Base-by-base conservation (phyloP, 164 flowering plant genomes). In the Annona squamosa region DNA sequence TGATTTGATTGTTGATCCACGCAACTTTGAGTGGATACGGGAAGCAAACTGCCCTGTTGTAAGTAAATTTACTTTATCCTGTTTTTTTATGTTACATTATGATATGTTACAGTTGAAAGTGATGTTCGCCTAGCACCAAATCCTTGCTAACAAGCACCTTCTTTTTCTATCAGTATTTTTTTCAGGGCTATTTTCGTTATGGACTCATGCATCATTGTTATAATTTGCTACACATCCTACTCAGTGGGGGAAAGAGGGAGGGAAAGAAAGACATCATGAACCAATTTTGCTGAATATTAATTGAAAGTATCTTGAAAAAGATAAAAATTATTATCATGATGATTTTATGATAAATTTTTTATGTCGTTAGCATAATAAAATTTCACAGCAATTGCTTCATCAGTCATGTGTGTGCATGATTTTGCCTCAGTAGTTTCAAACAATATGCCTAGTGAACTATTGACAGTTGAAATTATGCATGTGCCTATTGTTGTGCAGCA, bases 1-100 rank as follows among this genome's bases (percentile, higher is more conserved):
- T 89, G 99, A 95, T 80, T 82, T 95, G 79, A 86, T 95, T 78
- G 99, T 95, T 75, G 99, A 95, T 85, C 99, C 99, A 17, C 94
- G 99, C 59, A 95, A 95, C 78, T 83, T 93, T 65, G 98, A 95
- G 81, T 95, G 98, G 99, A 80, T 95, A 89, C 87, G 99, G 77
- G 96, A 91, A 79, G 94, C 97, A 56, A 89, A 90, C 74, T 95
- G 98, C 73, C 99, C 99, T 73, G 84, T 95, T 77, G 99, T 95
- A 85, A 92, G 96, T 85, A 41, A 63, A 52, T 7, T 4, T 48
- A 4, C 52, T 67, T 61, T 72, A 42, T 48, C 52, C 3, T 44
- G 41, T 72, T 42, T 68, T 68, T 47, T 52, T 41, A 48, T 76
- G 47, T 62, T 63, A 64, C 61, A 7, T 48, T 71, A 63, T 57